Base-by-base conservation (phyloP, 2,329 filamentous ascomycete genomes). In the Stachybotrys chlorohalonatus region DNA sequence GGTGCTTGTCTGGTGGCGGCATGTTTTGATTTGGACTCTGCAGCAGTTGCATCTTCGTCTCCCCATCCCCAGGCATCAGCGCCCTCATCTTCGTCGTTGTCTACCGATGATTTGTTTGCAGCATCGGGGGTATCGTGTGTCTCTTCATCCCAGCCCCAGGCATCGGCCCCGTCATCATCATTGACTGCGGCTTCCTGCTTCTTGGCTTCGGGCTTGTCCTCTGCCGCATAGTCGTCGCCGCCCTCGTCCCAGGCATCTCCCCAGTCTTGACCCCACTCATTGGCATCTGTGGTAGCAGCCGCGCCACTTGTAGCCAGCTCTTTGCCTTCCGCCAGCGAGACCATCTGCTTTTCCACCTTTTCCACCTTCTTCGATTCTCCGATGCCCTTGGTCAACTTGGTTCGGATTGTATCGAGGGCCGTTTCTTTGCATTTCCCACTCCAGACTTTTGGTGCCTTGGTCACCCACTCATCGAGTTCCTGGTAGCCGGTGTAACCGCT, bases 61-160 rank as follows among this genome's bases (percentile, higher is more conserved):
- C 83, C 89, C 89, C 90, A 95, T 39, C 89, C 90, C 87, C 90
- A 94, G 32, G 89, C 89, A 57, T 90, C 89, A 13, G 75, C 78
- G 5, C 71, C 71, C 24, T 81, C 78, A 13, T 79, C 75, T 7
- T 74, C 74, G 1, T 75, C 72, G 0, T 68, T 67, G 2, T 62
- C 58, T 39, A 53, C 46, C 8, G 59, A 51, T 36, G 60, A 55
- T n/a, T 58, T 54, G 16, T 52, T 54, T n/a, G 56, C 51, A 16
- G 58, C 42, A 5, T 59, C 51, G 5, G 63, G 31, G 9, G 63
- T 58, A 15, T 66, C 59, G 52, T 68, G 60, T 58, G 66, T 60
- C 47, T 69, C 87, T 15, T 84, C 90, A 24, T 84, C 88, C 89
- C 91, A 95, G 3, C 88, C 90, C 88, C 90, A 95, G 31, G 90